phyloP scores from a whole-genome alignment of 2,329 filamentous ascomycete genomes.

The Neoscytalidium dimidiatum region DNA sequence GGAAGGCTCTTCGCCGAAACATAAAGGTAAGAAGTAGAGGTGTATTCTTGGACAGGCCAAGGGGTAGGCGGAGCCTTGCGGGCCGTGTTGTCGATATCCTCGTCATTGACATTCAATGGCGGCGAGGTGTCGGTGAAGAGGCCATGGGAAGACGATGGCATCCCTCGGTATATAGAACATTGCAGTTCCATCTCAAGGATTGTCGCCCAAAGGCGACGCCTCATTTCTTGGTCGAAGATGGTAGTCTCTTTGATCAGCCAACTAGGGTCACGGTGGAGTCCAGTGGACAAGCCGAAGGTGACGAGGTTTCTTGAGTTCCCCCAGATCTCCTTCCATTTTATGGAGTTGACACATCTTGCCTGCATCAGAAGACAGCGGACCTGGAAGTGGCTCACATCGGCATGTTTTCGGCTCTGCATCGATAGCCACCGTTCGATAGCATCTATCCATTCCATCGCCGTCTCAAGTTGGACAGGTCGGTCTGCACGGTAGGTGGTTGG shows the following conservation, averaged over 20 bases:
- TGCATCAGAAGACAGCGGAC: constrained; percentile 54
- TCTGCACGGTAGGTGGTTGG: constrained; percentile 44
- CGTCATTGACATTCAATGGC: constrained; percentile 54
- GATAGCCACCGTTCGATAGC: constrained; percentile 45
- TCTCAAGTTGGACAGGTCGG: constrained; percentile 43
- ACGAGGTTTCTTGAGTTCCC: constrained; percentile 52
- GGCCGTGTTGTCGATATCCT: constrained; percentile 42
- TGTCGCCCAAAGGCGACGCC: constrained; percentile 59
- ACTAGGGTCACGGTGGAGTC: constrained; percentile 53
- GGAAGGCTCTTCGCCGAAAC: constrained; percentile 30
- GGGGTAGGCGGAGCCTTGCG: constrained; percentile 28
- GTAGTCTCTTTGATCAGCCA: constrained; percentile 26
- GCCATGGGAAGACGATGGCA: constrained; percentile 46
- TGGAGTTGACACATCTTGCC: constrained; percentile 52
- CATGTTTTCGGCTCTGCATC: constrained; percentile 54
- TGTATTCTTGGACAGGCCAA: constrained; percentile 32
- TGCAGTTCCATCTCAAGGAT: constrained; percentile 60
- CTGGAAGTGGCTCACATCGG: constrained; percentile 53
- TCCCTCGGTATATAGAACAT: constrained; percentile 56
- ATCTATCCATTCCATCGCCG: constrained; percentile 40
- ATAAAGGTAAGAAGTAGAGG: constrained; percentile 32
- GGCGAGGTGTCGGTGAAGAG: constrained; percentile 52
- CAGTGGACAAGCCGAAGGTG: constrained; percentile 54
- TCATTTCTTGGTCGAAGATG: constrained; percentile 53
- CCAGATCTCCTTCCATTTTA: constrained; percentile 58